These are phyloP conservation scores for Ceratocystis albifundus DNA, from an alignment of 2,329 filamentous ascomycete species.

Conservation along the genomic window DNA sequence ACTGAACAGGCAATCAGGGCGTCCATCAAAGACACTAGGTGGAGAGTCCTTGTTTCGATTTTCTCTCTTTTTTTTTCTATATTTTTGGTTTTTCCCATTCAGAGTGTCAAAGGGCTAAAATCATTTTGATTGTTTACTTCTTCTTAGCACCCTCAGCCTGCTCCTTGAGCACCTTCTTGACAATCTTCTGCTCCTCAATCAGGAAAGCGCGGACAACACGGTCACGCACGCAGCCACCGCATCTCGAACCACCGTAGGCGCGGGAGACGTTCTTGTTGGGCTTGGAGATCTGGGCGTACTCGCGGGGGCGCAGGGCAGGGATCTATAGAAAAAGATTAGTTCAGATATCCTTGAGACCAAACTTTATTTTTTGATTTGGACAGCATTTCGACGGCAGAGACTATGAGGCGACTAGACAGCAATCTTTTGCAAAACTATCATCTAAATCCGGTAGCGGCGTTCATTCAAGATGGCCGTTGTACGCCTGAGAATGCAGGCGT, in stretches of 20 bases:
- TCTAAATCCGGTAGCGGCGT: background rate
- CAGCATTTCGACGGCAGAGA: slow-evolving; percentile 5
- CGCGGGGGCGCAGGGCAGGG: slow-evolving; percentile 92
- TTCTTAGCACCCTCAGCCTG: slow-evolving; percentile 64
- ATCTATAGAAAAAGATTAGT: slow-evolving; percentile 42
- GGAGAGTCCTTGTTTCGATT: slow-evolving; percentile 20
- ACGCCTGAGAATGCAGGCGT: background rate
- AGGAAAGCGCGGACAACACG: slow-evolving; percentile 96
- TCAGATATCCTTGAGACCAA: background rate
- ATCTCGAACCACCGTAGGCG: slow-evolving; percentile 96
- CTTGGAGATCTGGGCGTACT: slow-evolving; percentile 94
- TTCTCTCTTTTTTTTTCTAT: slow-evolving; percentile 22
- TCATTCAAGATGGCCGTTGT: background rate
- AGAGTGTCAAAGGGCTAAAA: slow-evolving; percentile 19
- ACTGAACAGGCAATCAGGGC: slow-evolving; percentile 27
- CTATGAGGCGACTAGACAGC: background rate
- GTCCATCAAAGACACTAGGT: slow-evolving; percentile 25
- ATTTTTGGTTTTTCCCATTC: slow-evolving; percentile 17
- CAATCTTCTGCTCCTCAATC: slow-evolving; percentile 99
- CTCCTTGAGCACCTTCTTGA: slow-evolving; percentile 99
- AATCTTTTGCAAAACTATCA: background rate
- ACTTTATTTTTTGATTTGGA: background rate
- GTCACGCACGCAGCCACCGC: slow-evolving; percentile 97
- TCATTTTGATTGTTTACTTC: slow-evolving; percentile 47
- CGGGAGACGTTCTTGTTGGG: slow-evolving; percentile 99